Evolutionary conservation across 2,329 filamentous ascomycete species (phyloP).

Genomic region (Elsinoe batatas): DNA sequence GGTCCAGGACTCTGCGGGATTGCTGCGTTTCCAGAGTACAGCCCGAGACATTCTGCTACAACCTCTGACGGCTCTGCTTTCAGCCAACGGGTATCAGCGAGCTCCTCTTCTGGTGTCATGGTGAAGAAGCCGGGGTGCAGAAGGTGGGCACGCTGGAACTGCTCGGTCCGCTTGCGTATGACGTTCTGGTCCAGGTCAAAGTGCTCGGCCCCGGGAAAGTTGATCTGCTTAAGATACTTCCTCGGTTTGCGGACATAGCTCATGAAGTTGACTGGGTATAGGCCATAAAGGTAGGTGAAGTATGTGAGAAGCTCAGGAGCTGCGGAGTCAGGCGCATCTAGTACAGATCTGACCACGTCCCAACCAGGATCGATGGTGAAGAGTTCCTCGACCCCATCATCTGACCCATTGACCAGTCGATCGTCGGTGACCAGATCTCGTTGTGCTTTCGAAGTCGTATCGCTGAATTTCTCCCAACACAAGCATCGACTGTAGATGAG

Average conservation of each 20-base stretch:
- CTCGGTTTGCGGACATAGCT: conserved; percentile 76
- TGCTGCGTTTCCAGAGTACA: conserved; percentile 43
- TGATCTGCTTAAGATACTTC: conserved; percentile 63
- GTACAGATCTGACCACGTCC: conserved; percentile 54
- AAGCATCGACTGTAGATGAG: conserved; percentile 70
- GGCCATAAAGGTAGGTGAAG: conserved; percentile 72
- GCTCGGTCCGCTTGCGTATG: conserved; percentile 65
- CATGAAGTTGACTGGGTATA: conserved; percentile 80
- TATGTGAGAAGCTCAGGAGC: conserved; percentile 63
- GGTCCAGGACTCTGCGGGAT: conserved; percentile 38
- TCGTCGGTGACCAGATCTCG: conserved; percentile 28
- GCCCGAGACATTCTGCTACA: conserved; percentile 65
- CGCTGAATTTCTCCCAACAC: conserved; percentile 59
- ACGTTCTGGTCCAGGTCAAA: conserved; percentile 70
- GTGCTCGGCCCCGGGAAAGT: conserved; percentile 60
- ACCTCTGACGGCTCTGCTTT: conserved; percentile 72
- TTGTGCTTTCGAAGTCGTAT: conserved; percentile 26
- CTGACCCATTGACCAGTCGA: conserved; percentile 21
- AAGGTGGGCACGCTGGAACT: conserved; percentile 61
- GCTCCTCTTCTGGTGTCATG: conserved; percentile 68
- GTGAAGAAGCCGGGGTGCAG: conserved; percentile 79
- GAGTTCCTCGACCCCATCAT: conserved; percentile 31
- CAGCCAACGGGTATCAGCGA: conserved; percentile 68
- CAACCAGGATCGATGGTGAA: conserved; percentile 40
- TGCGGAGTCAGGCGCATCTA: conserved; percentile 51